Percentiles rank a stretch among this genome's conserved stretches.
phyloP scores from a whole-genome alignment of 2,329 filamentous ascomycete genomes.

The Xylaria sp. region DNA sequence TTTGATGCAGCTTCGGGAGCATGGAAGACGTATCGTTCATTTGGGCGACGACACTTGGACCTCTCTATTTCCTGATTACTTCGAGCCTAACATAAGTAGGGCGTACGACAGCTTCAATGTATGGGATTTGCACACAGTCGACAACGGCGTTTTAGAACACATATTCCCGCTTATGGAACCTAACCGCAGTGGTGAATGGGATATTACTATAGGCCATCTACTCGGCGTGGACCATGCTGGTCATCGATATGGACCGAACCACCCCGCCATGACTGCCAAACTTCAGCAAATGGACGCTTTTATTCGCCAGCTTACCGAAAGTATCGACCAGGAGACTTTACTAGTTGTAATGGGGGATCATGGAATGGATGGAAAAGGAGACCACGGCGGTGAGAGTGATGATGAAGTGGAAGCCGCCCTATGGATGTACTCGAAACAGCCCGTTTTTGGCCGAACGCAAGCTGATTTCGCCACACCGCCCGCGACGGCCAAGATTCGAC shows the following conservation, averaged over 20 bases:
- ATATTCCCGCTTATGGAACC: conserved; percentile 83
- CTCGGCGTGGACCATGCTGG: conserved; percentile 97
- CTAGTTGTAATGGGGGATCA: conserved; percentile 99
- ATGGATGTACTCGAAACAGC: conserved; percentile 97
- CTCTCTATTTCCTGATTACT: conserved; percentile 91
- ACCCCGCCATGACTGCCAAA: conserved; percentile 91
- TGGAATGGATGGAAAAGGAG: conserved; percentile 96
- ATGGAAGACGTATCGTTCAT: conserved; percentile 83
- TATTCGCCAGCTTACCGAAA: conserved; percentile 75
- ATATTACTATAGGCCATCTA: conserved; percentile 94
- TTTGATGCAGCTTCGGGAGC: conserved; percentile 72
- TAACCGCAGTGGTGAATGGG: conserved; percentile 78
- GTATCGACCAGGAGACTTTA: conserved; percentile 85
- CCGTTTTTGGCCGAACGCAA: conserved; percentile 81
- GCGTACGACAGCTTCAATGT: conserved; percentile 98
- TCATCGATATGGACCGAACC: conserved; percentile 93
- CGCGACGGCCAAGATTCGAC: conserved; percentile 79
- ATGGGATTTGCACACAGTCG: conserved; percentile 96
- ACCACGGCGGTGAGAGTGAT: conserved; percentile 98
- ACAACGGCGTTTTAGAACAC: conserved; percentile 93
- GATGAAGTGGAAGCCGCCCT: conserved; percentile 94
- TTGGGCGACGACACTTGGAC: conserved; percentile 99
- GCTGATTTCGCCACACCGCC: conserved; percentile 68
- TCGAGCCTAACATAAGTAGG: conserved; percentile 84
- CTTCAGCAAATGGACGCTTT: conserved; percentile 90